Base-by-base conservation (phyloP, 2,329 filamentous ascomycete genomes). In the Teratosphaeria gauchensis region DNA sequence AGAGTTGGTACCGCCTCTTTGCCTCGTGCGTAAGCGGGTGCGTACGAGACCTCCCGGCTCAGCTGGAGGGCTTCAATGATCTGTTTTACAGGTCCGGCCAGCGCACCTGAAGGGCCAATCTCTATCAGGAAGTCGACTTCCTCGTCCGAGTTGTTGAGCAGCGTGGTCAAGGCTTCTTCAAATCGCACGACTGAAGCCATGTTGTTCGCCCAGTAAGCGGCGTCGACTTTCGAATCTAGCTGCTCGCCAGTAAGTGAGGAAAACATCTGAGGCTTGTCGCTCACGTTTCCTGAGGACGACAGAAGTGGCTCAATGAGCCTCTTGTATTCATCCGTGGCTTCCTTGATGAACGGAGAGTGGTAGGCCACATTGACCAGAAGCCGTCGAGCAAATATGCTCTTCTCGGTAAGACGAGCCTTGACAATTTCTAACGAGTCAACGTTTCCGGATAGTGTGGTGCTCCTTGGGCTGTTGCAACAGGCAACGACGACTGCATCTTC, bases 401-500 rank as follows among this genome's bases (percentile, higher is more conserved):
- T 62, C 6, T 69, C 64, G 0, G 72, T 64, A 1, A 78, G 59
- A 0, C 68, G 62, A 1, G 64, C 58, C 4, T 69, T 63, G 0
- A 68, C 61, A 53, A 71, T 65, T 0, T 70, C 61, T 2, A 80
- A 71, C 5, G 67, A 69, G 59, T 71, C 62, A 2, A 53, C 58
- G 58, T 79, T 74, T 0, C 79, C 78, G 7, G 77, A 78, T 0
- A 80, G 38, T 0, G 79, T 81, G 1, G 78, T 66, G 38, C 72
- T 76, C 0, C 61, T 55, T 0, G 76, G 72, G 32, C 72, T 73
- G 62, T 81, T 81, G 54, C 69, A 53, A 35, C 56, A 66, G 60
- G 55, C 53, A 51, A 56, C 24, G 24, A 28, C 24, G 4, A 28
- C 24, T 28, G 24, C 24, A 28, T 28, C 24, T 28, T 28, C 24